phyloP scores from a whole-genome alignment of 106 monocot genomes.

The Posidonia australis region DNA sequence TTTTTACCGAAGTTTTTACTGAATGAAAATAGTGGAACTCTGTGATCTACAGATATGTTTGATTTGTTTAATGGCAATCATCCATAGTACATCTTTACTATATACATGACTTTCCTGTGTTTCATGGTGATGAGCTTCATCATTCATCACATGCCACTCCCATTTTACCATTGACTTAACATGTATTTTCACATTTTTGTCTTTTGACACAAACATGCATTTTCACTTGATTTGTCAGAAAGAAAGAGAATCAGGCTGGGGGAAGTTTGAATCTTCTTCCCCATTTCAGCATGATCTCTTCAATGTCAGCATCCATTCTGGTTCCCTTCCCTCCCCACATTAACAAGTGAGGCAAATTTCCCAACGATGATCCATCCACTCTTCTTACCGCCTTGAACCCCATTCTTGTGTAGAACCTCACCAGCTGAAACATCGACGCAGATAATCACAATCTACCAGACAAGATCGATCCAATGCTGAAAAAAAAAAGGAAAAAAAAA shows the following conservation, averaged over 20 bases:
- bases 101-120: too few species aligned
- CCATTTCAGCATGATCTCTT: constrained; percentile 23
- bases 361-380: constrained; percentile 18
- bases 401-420: constrained; percentile 29
- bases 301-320: constrained; percentile 22
- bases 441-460: not conserved
- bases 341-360: constrained; percentile 15
- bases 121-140: too few species aligned
- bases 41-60: too few species aligned
- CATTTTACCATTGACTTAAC: too few species aligned
- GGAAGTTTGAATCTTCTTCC: constrained; percentile 15
- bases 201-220: too few species aligned
- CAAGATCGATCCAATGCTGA: not conserved
- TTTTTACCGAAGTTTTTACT: too few species aligned
- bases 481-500: not conserved
- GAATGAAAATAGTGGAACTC: too few species aligned
- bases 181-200: too few species aligned
- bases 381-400: constrained; percentile 21
- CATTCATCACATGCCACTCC: too few species aligned
- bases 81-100: too few species aligned
- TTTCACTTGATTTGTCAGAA: too few species aligned
- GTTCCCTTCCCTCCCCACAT: constrained; percentile 32
- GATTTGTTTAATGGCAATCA: too few species aligned
- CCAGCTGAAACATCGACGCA: constrained; percentile 20
- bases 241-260: not conserved